Base-by-base conservation (phyloP, 441 rosid genomes). In the Populus hybrid region DNA sequence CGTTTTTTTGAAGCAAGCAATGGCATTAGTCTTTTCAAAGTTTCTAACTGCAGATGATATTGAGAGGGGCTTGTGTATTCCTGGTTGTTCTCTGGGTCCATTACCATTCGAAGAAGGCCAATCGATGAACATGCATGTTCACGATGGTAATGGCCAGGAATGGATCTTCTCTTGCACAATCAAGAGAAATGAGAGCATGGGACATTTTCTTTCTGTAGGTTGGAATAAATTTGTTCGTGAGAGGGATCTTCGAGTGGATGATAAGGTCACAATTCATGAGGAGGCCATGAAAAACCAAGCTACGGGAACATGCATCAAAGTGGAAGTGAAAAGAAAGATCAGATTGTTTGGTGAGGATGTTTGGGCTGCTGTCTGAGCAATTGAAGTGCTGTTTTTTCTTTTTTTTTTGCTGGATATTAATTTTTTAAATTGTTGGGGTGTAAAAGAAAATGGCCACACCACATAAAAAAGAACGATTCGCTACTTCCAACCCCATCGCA, bases 331-430 rank as follows among this genome's bases (percentile, higher is more conserved):
- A 23, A 77, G 79, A 12, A 77, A 71, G 38, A 70, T 77, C 10
- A 77, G 79, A 19, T 77, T 77, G 79, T 4, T 77, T 21, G 75
- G 79, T 2, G n/a, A 71, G 28, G 79, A 77, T 63, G 63, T 77
- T 12, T 77, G 75, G 79, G 79, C 40, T n/a, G 65, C 5, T 28
- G 26, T 76, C 11, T 26, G 38, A 6, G 50, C 50, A 40, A 40
- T 40, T 40, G 50, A 28, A 28, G 30, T 28, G 3, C 3, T 28
- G 30, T 28, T 28, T 28, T 28, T 28, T 28, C 0, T 28, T 28
- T 2, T 28, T 2, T 28, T 28, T 28, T 3, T 24, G 0, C 24
- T 24, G 24, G 24, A 24, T 0, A 24, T 24, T 24, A 24, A 24
- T 0, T 24, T 24, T 24, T 24, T 24, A 24, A 24, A 24, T 24